A percentile compares a stretch with the other conserved stretches of the same genome.
These are phyloP conservation scores for Thuja plicata DNA, from an alignment of 83 land plant genomes.

Conservation along the genomic window DNA sequence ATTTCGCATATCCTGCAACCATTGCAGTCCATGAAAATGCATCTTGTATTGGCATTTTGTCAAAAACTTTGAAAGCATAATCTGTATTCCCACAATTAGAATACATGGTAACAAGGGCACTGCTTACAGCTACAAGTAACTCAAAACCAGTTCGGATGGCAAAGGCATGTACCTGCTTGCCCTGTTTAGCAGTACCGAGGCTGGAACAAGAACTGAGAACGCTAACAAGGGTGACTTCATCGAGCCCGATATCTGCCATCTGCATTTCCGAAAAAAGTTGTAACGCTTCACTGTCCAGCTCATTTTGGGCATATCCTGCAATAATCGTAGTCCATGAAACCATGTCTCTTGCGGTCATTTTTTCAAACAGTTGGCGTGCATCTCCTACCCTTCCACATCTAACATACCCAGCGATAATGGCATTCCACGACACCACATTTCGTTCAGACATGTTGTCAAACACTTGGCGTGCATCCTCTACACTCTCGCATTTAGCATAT, in stretches of 20 bases:
- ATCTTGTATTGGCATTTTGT: conserved; percentile 21
- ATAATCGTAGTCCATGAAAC: conserved; percentile 10
- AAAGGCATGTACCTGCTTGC: conserved; percentile 63
- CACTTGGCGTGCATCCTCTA: conserved; percentile 50
- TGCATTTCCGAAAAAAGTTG: not conserved
- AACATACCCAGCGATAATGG: conserved; percentile 52
- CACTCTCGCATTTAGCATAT: conserved; percentile 54
- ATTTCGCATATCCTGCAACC: conserved; percentile 62
- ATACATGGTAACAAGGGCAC: conserved; percentile 73
- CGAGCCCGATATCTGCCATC: not conserved
- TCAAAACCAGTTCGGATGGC: conserved; percentile 37
- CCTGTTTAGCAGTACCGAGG: conserved; percentile 15
- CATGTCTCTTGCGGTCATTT: conserved; percentile 22
- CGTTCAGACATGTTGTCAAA: conserved; percentile 41
- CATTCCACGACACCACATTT: conserved; percentile 69
- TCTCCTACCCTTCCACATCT: conserved; percentile 43
- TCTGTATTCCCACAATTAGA: conserved; percentile 45
- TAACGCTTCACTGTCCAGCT: not conserved
- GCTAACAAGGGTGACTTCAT: not conserved
- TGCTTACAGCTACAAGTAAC: conserved; percentile 37
- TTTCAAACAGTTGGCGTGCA: conserved; percentile 31
- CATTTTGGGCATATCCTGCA: not conserved
- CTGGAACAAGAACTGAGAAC: not conserved
- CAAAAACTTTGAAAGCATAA: conserved; percentile 45
- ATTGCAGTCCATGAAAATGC: conserved; percentile 65